phyloP scores from a whole-genome alignment of 352 stramenopile species.

The Globisporangium middletonii region DNA sequence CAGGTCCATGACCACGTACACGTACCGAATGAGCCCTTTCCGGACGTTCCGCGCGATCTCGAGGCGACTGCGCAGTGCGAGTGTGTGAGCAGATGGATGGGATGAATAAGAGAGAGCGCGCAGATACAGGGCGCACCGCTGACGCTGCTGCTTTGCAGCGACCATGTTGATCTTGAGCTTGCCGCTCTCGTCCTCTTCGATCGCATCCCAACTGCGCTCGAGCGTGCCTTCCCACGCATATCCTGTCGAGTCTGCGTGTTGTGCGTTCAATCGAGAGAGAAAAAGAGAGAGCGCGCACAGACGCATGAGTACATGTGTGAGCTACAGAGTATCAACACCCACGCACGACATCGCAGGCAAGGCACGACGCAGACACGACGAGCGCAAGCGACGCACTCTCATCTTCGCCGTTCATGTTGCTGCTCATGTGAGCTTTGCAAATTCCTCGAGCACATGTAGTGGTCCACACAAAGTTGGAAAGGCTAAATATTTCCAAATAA shows the following conservation, averaged over 20 bases:
- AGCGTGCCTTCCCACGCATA: constrained; percentile 84
- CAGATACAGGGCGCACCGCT: constrained; percentile 35
- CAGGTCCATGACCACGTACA: constrained; percentile 81
- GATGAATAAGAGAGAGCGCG: neutral
- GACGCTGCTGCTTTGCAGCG: constrained; percentile 62
- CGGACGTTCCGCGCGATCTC: constrained; percentile 83
- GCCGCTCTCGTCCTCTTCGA: constrained; percentile 78
- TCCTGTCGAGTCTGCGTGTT: constrained; percentile 20
- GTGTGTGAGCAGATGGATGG: too few species aligned
- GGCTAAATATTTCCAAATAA: too few species aligned
- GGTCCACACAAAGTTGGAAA: too few species aligned
- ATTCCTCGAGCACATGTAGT: too few species aligned
- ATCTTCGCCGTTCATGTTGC: constrained; percentile 2
- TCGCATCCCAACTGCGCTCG: constrained; percentile 82
- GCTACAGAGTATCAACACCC: neutral
- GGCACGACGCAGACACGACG: too few species aligned
- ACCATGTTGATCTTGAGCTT: constrained; percentile 70
- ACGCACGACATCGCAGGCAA: neutral
- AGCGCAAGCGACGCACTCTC: constrained; percentile 9
- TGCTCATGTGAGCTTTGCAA: too few species aligned
- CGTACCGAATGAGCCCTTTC: constrained; percentile 82
- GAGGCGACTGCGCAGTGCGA: constrained; percentile 29
- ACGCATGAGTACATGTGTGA: neutral
- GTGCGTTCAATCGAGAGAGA: neutral
- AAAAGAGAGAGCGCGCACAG: constrained; percentile 1